These are phyloP conservation scores for Chalciporus pseudorubinellus DNA, from an alignment of 768 basidiomycete species.

Conservation along the genomic window DNA sequence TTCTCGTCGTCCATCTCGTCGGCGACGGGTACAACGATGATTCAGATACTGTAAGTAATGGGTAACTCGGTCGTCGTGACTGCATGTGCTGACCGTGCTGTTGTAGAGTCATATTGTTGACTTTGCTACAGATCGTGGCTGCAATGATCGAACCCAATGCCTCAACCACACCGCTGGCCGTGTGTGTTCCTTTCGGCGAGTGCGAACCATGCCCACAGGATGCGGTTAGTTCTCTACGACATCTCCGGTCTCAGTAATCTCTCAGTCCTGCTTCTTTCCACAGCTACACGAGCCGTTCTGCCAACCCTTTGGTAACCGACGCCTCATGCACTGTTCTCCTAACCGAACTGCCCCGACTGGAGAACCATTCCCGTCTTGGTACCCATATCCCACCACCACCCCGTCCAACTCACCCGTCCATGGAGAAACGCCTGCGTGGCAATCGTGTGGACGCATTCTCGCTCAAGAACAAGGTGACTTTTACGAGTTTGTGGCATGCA, in stretches of 20 bases:
- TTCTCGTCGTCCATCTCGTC: neutral
- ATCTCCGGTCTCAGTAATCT: neutral
- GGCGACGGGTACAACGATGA: constrained; percentile 12
- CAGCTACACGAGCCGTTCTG: constrained; percentile 88
- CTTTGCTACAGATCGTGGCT: constrained; percentile 1
- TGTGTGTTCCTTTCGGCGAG: constrained; percentile 55
- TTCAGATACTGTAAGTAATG: constrained; percentile 11
- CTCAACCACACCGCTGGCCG: constrained; percentile 9
- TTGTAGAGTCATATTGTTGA: constrained; percentile 15
- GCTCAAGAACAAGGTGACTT: constrained; percentile 80
- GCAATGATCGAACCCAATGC: constrained; percentile 6
- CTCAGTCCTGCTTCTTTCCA: constrained; percentile 1
- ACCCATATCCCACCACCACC: constrained; percentile 10
- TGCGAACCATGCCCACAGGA: constrained; percentile 66
- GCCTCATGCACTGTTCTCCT: constrained; percentile 75
- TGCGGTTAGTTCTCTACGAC: constrained; percentile 42
- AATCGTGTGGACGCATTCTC: constrained; percentile 87
- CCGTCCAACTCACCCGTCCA: constrained; percentile 11
- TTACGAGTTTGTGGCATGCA: constrained; percentile 88
- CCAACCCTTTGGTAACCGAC: constrained; percentile 92
- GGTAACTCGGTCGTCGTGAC: neutral
- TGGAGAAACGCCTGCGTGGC: constrained; percentile 82
- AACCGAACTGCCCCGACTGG: constrained; percentile 27
- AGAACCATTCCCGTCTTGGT: constrained; percentile 17
- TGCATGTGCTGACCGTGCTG: neutral